Evolutionary conservation across 257 asterid genomes (phyloP).

Genomic region (Plantago major): DNA sequence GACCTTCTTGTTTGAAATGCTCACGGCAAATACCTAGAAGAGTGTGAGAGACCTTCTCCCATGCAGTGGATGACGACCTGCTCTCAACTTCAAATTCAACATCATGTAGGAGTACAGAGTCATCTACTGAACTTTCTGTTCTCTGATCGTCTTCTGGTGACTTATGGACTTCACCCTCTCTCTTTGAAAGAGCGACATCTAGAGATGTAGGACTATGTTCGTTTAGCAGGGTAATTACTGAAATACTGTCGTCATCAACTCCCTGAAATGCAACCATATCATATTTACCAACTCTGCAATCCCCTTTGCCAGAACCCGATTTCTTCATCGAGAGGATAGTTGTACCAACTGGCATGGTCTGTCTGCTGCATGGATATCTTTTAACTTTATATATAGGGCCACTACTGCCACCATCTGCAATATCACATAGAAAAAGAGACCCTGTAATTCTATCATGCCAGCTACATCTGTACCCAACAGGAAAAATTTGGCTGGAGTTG

Average conservation of each 20-base stretch:
- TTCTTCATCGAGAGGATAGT: slow-evolving; percentile 53
- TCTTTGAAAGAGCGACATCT: slow-evolving; percentile 34
- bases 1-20: slow-evolving; percentile 57
- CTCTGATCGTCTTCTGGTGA: slow-evolving; percentile 33
- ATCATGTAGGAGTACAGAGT: slow-evolving; percentile 37
- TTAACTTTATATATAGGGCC: slow-evolving; percentile 73
- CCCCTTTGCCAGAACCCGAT: slow-evolving; percentile 30
- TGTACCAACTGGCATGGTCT: slow-evolving; percentile 53
- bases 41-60: slow-evolving; percentile 66
- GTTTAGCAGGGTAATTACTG: slow-evolving; percentile 59
- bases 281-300: slow-evolving; percentile 31
- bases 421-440: slow-evolving; percentile 75
- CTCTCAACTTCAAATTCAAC: slow-evolving; percentile 78
- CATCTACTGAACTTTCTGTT: slow-evolving; percentile 25
- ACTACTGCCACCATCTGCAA: slow-evolving; percentile 77
- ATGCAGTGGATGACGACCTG: slow-evolving; percentile 56
- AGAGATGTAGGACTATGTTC: slow-evolving; percentile 66
- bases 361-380: slow-evolving; percentile 76
- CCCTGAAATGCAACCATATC: slow-evolving; percentile 31
- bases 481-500: slow-evolving; percentile 66
- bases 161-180: slow-evolving; percentile 24
- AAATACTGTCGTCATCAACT: slow-evolving; percentile 61
- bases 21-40: slow-evolving; percentile 41
- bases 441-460: slow-evolving; percentile 96
- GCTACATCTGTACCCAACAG: slow-evolving; percentile 81